A percentile compares a stretch with the other conserved stretches of the same genome.
These are phyloP conservation scores for Cercophora sp. DNA, from an alignment of 495 filamentous ascomycete species.

Conservation along the genomic window DNA sequence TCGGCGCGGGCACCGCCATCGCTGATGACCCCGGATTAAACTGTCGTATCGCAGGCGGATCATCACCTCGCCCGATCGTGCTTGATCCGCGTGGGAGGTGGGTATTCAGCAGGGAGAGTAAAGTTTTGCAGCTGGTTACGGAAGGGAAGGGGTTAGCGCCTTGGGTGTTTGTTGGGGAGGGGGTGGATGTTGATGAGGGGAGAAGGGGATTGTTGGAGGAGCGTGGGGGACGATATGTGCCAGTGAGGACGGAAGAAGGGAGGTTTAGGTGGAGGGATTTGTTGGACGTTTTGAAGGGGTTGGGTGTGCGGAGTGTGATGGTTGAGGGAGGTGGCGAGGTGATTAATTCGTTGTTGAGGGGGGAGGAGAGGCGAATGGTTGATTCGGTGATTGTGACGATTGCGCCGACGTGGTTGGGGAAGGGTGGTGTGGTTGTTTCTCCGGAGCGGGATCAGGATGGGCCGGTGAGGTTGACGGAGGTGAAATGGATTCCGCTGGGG, in stretches of 20 bases:
- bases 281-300: slow-evolving; percentile 49
- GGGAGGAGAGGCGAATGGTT: slow-evolving; percentile 57
- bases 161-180: slow-evolving; percentile 55
- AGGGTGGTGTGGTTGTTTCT: slow-evolving; percentile 70
- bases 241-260: slow-evolving; percentile 1
- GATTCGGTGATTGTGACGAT: slow-evolving; percentile 74
- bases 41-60: slow-evolving; percentile 36
- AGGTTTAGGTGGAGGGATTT: slow-evolving; percentile 57
- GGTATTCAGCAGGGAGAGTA: slow-evolving; percentile 54
- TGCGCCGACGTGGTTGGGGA: slow-evolving; percentile 78
- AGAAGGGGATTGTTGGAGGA: slow-evolving; percentile 9
- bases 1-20: slow-evolving; percentile 79
- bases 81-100: slow-evolving; percentile 71
- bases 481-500: slow-evolving; percentile 4
- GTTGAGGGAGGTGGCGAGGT: slow-evolving; percentile 60
- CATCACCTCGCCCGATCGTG: slow-evolving; percentile 60
- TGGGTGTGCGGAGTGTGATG: slow-evolving; percentile 76
- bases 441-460: slow-evolving; percentile 31
- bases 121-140: slow-evolving; percentile 60
- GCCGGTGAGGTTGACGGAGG: background rate
- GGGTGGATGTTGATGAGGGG: slow-evolving; percentile 12
- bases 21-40: slow-evolving; percentile 82
- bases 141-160: slow-evolving; percentile 67
- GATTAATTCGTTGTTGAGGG: slow-evolving; percentile 48
- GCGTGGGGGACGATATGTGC: background rate